Evolutionary conservation across 1,139 yeast genomes (phyloP), one percentile per base, ranked within the genome.

Genomic region (Yamadazyma trypodendri): DNA sequence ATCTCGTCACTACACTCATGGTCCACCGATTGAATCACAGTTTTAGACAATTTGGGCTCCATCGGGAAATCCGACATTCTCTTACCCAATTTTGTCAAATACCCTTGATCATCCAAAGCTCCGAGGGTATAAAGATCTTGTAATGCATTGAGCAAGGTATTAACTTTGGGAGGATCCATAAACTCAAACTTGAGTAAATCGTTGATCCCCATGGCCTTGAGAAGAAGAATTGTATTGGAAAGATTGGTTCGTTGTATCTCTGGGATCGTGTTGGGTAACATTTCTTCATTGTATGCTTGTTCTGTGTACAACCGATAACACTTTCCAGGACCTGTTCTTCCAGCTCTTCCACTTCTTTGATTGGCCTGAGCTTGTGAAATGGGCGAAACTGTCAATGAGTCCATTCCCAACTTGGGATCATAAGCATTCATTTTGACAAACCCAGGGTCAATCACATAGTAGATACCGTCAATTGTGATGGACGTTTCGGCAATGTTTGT

Each of bases 141-240:
- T 36, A 92, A 62, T 0, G 98, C 96, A 10, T 80, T 72, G 34
- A 84, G 56, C 74, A 92, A 75, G 0, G 95, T 74, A 38, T 77
- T 79, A 13, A 76, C 72, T 1, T 94, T 84, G 0, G 99, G 99
- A 7, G 95, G 90, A 55, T 92, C 99, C 95, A 90, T 87, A 51
- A 90, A 90, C 36, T 87, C 96, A 61, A 90, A 90, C 41, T 76
- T 70, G 25, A 87, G 49, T 34, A 90, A 61, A 56, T 90, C 94
- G 41, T 85, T 76, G 37, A 92, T 87, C 0, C 97, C 97, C 94
- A 92, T 89, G 1, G 97, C 96, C 56, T 92, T 92, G 43, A 92
- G 70, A 86, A 90, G 81, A 48, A 92, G 66, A 34, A 90, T 82
- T 0, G 97, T 89, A 54, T 84, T 78, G 3, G 96, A 77, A 43